These are phyloP conservation scores for Coemansia sp. DNA, from an alignment of 192 early-diverging fungal genomes.

Conservation along the genomic window DNA sequence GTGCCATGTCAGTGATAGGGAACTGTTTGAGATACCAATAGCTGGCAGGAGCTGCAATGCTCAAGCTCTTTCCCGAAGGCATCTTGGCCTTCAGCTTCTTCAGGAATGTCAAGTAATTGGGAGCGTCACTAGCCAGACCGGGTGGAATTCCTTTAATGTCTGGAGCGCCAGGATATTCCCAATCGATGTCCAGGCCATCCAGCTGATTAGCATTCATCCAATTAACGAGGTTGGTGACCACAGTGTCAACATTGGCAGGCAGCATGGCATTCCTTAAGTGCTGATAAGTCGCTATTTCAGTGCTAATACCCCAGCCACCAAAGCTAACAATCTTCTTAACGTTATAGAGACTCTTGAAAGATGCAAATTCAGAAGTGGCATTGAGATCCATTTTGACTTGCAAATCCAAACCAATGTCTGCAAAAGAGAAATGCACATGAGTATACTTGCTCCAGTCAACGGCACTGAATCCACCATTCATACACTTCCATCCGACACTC, in stretches of 20 bases:
- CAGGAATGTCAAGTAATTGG: constrained; percentile 9
- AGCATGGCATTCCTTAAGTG: constrained; percentile 8
- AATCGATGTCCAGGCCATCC: constrained; percentile 13
- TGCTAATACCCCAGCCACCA: constrained; percentile 20
- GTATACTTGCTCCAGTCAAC: constrained; percentile 5
- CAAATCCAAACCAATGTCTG: constrained; percentile 1
- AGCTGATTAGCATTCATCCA: constrained; percentile 3
- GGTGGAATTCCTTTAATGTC: constrained; percentile 13
- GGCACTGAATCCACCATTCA: constrained; percentile 1
- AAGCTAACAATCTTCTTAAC: constrained; percentile 12
- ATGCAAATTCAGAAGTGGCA: background rate
- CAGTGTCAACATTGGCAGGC: constrained; percentile 2
- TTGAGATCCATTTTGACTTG: constrained; percentile 1
- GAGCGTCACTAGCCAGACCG: constrained; percentile 2
- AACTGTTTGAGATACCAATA: constrained; percentile 23
- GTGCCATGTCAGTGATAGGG: constrained; percentile 20
- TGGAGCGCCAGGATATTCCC: constrained; percentile 16
- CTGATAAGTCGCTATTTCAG: background rate
- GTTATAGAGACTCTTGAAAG: constrained; percentile 7
- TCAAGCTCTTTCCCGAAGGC: constrained; percentile 6
- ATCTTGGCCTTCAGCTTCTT: background rate
- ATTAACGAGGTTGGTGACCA: constrained; percentile 2
- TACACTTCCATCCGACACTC: constrained; percentile 6
- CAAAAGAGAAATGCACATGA: constrained; percentile 13
- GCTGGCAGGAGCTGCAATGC: constrained; percentile 10